These are phyloP conservation scores for Globomyces sp. DNA, from an alignment of 371 early-diverging fungal species.

Conservation along the genomic window DNA sequence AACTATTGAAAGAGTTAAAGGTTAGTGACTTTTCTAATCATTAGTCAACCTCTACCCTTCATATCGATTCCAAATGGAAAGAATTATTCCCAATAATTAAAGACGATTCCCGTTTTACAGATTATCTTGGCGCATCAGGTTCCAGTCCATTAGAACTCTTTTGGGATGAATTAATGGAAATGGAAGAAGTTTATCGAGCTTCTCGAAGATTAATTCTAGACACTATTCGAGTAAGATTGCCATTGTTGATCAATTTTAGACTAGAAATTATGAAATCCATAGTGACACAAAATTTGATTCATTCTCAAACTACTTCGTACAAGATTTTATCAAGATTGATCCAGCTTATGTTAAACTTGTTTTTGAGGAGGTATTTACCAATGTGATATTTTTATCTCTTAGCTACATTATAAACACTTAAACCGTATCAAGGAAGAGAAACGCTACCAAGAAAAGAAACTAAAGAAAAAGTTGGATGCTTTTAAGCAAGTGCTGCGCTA, in stretches of 20 bases:
- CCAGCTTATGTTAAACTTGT: slow-evolving; percentile 34
- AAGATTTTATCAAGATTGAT: slow-evolving; percentile 8
- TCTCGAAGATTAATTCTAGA: slow-evolving; percentile 69
- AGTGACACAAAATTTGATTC: slow-evolving; percentile 6
- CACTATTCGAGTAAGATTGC: slow-evolving; percentile 45
- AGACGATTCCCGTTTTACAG: slow-evolving; percentile 64
- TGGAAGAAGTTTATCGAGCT: slow-evolving; percentile 72
- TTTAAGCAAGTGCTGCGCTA: slow-evolving; percentile 70
- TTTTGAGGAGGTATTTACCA: slow-evolving; percentile 48
- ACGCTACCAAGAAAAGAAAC: slow-evolving; percentile 65
- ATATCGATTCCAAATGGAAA: slow-evolving; percentile 77
- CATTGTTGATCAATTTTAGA: background rate
- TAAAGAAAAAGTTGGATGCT: slow-evolving; percentile 70
- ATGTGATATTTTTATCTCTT: slow-evolving; percentile 19
- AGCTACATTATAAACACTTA: slow-evolving; percentile 61
- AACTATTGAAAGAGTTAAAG: slow-evolving; percentile 60
- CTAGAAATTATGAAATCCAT: slow-evolving; percentile 24
- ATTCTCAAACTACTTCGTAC: slow-evolving; percentile 2
- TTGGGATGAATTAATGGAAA: slow-evolving; percentile 80
- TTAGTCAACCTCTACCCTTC: slow-evolving; percentile 31
- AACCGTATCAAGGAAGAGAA: slow-evolving; percentile 69
- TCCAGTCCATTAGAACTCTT: slow-evolving; percentile 88
- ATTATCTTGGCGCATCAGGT: slow-evolving; percentile 80
- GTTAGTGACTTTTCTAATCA: slow-evolving; percentile 36
- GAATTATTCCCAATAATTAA: slow-evolving; percentile 75